Evolutionary conservation across 306 rosid genomes (phyloP).

Genomic region (Vigna radiata): DNA sequence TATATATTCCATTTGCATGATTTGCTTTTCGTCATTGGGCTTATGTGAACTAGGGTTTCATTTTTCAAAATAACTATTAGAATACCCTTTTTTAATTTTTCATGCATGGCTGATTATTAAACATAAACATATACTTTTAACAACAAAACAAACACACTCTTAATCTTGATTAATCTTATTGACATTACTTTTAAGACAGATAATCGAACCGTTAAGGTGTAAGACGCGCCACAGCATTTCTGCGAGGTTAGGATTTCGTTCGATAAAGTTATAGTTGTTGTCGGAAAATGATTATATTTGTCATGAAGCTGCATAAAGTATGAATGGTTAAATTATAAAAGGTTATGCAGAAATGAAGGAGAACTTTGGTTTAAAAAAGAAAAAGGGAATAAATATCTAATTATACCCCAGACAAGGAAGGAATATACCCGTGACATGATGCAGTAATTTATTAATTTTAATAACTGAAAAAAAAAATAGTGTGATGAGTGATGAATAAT

Average conservation of each 20-base stretch:
- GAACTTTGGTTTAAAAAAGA: background rate
- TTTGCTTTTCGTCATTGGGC: background rate
- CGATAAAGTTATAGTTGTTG: background rate
- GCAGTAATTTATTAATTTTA: no score
- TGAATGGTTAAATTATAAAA: background rate
- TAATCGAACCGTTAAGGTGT: background rate
- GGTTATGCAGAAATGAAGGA: background rate
- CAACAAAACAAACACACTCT: no score
- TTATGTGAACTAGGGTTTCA: background rate
- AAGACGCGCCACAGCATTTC: background rate
- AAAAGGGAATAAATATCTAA: background rate
- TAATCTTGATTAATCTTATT: no score
- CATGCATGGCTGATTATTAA: no score
- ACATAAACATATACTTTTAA: no score
- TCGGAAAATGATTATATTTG: background rate
- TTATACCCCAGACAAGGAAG: conserved; percentile 4
- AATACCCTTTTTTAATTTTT: no score
- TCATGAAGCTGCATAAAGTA: conserved; percentile 11
- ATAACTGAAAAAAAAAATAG: no score
- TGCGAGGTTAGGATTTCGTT: background rate
- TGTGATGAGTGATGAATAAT: background rate
- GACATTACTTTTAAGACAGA: no score
- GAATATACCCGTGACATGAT: background rate
- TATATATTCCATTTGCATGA: background rate
- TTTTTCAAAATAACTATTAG: background rate